Percentiles rank a stretch among this genome's conserved stretches.
Evolutionary conservation across 1,139 yeast genomes (phyloP).

Genomic region (Lodderomyces margitis): DNA sequence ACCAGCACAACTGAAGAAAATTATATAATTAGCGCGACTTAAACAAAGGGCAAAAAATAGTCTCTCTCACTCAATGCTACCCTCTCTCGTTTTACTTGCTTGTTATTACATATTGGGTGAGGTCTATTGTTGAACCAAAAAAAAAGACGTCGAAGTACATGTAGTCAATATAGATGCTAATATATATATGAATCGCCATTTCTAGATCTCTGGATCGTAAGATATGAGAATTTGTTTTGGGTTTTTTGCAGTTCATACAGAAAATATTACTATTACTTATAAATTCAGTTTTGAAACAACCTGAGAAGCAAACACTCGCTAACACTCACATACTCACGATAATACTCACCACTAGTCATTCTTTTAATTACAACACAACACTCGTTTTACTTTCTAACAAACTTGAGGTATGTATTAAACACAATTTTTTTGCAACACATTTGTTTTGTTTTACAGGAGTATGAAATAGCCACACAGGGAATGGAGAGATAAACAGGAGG

Average conservation of each 20-base stretch:
- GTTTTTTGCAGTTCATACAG: background rate
- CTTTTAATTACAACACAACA: slow-evolving; percentile 2
- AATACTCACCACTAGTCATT: slow-evolving; percentile 1
- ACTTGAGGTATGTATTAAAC: slow-evolving; percentile 3
- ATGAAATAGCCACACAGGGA: background rate
- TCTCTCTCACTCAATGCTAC: no score
- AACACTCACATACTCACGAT: background rate
- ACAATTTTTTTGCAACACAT: background rate
- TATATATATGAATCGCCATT: background rate
- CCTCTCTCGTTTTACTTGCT: background rate
- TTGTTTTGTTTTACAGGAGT: background rate
- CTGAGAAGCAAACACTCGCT: background rate
- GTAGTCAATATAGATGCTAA: no score
- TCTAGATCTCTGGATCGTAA: background rate
- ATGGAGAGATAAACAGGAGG: background rate
- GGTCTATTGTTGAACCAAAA: no score
- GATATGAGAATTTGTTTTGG: background rate
- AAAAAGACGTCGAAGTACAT: no score
- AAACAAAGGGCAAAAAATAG: no score
- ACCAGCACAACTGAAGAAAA: no score
- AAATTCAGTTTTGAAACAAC: slow-evolving; percentile 1
- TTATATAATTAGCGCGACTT: no score
- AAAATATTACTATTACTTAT: no score
- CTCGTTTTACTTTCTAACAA: slow-evolving; percentile 1
- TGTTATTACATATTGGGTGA: background rate